These are phyloP conservation scores for Lobulomyces angularis DNA, from an alignment of 192 early-diverging fungal genomes.

Conservation along the genomic window DNA sequence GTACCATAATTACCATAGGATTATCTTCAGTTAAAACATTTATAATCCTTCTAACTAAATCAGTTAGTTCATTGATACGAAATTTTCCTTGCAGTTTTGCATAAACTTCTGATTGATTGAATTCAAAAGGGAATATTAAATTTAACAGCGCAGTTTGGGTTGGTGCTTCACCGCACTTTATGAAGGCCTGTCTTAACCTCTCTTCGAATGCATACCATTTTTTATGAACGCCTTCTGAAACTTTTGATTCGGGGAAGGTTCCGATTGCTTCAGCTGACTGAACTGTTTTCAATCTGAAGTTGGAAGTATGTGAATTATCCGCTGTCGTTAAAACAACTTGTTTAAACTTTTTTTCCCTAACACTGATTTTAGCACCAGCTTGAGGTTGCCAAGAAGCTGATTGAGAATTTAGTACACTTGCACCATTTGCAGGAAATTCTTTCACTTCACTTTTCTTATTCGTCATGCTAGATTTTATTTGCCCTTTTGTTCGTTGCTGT, in stretches of 20 bases:
- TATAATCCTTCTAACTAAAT: constrained; percentile 21
- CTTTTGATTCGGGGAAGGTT: too few species aligned
- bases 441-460: neutral
- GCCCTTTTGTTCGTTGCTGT: neutral
- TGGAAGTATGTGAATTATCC: too few species aligned
- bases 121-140: constrained; percentile 22
- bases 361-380: too few species aligned
- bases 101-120: constrained; percentile 1
- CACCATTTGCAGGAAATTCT: neutral
- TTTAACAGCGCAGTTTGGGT: constrained; percentile 12
- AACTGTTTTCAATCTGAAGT: too few species aligned
- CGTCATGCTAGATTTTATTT: neutral
- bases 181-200: constrained; percentile 7
- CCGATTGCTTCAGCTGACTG: too few species aligned
- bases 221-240: too few species aligned
- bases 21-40: constrained; percentile 14
- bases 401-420: neutral
- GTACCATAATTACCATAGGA: constrained; percentile 21
- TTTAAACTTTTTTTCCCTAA: too few species aligned
- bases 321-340: too few species aligned
- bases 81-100: constrained; percentile 13
- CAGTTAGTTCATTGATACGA: constrained; percentile 22
- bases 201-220: constrained; percentile 21
- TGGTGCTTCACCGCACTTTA: constrained; percentile 12
- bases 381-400: too few species aligned